Base-by-base conservation (phyloP, 1,139 yeast genomes). In the Candida pseudoviswanathii region DNA sequence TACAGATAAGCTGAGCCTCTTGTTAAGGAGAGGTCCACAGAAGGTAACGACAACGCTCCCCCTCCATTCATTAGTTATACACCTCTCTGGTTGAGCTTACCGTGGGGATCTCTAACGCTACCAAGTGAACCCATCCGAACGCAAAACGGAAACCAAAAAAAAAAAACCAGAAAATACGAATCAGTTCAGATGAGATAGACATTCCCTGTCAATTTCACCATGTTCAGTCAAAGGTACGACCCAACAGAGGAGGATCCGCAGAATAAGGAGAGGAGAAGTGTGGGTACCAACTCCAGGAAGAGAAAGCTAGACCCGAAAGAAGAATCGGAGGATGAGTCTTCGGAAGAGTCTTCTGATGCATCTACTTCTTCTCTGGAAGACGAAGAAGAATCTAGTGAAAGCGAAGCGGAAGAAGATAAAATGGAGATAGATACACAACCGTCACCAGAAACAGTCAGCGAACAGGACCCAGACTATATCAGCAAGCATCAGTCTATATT, bases 401-500 rank as follows among this genome's bases (percentile, higher is more conserved):
- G 50, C 16, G 27, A 30, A 5, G 53, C 50, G 37, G 55, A 46
- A 44, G 27, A 53, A 16, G 49, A 44, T 11, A 45, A n/a, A 47
- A 52, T 34, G 50, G 47, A 51, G 5, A 48, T 53, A 50, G 56
- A 53, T 10, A 39, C 5, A 5, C 9, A 3, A 2, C n/a, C 16
- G 4, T 7, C 29, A 25, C 11, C 42, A 29, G 55, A 52, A 4
- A 31, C 36, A 25, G 56, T 49, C 10, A 2, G 32, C 5, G 57
- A 54, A 38, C 47, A 44, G 22, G 63, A 57, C 44, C 54, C 58
- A 27, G 59, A 55, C 1, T 67, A 67, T 48, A 29, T 54, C n/a
- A 60, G 71, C 33, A 72, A 69, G 51, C 75, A 73, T 54, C 56
- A 60, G 42, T 45, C 59, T 10, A 61, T 73, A 6, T 66, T 73